Evolutionary conservation across 495 filamentous ascomycete species (phyloP).

Genomic region (Podospora pseudopauciseta): DNA sequence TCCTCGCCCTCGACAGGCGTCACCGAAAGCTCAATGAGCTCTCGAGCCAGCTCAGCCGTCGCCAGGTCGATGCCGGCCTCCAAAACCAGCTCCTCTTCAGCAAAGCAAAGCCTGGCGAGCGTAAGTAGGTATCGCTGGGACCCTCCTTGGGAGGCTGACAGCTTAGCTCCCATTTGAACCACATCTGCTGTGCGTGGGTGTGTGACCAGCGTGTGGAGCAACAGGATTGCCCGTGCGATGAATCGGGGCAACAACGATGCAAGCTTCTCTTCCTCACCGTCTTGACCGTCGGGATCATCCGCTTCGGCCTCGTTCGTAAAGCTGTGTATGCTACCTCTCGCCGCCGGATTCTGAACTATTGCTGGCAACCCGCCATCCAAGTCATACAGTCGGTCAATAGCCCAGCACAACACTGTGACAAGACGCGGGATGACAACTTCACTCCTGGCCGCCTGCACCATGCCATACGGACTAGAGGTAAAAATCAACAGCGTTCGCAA

Average conservation of each 20-base stretch:
- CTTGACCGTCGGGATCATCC: neutral
- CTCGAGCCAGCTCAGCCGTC: conserved; percentile 46
- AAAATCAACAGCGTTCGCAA: conserved; percentile 40
- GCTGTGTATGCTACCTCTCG: too few relatives aligned
- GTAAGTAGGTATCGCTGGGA: conserved; percentile 44
- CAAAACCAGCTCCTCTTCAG: conserved; percentile 43
- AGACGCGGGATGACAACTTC: conserved; percentile 41
- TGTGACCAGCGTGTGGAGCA: conserved; percentile 45
- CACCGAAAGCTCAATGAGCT: conserved; percentile 45
- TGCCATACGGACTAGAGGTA: conserved; percentile 37
- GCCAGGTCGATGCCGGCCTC: conserved; percentile 38
- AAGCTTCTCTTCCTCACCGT: neutral
- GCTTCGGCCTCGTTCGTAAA: neutral
- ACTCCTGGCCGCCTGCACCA: conserved; percentile 36
- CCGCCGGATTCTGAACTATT: neutral
- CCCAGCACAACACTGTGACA: conserved; percentile 37
- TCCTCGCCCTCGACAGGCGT: conserved; percentile 44
- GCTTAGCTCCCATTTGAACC: conserved; percentile 38
- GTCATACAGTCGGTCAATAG: conserved; percentile 46
- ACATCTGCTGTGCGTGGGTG: conserved; percentile 31
- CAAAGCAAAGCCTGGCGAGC: conserved; percentile 45
- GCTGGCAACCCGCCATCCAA: conserved; percentile 28
- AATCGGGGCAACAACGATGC: conserved; percentile 17
- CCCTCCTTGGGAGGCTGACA: conserved; percentile 33
- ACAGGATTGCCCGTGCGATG: conserved; percentile 29